Evolutionary conservation across 2,329 filamentous ascomycete genomes (phyloP).

Genomic region (Pseudogymnoascus sp.): DNA sequence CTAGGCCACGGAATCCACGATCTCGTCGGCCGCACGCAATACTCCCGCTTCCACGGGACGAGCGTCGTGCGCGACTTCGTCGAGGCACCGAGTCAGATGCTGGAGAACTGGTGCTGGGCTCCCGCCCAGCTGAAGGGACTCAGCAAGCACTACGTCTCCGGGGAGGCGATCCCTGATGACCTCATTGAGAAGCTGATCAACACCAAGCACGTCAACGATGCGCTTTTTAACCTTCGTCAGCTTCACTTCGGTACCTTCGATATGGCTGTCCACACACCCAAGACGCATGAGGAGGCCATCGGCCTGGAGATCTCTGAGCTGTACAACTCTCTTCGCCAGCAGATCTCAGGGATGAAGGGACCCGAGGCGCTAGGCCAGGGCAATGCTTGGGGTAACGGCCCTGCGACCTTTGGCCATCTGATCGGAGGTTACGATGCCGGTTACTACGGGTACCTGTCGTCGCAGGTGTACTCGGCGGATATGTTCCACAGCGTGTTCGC

Average conservation of each 20-base stretch:
- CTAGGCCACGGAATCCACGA: constrained; percentile 65
- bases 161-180: constrained; percentile 63
- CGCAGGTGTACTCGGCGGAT: constrained; percentile 73
- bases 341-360: constrained; percentile 67
- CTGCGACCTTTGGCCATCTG: constrained; percentile 74
- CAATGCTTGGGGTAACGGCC: constrained; percentile 64
- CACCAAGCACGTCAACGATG: constrained; percentile 74
- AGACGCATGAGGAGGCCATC: constrained; percentile 60
- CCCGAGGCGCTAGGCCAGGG: constrained; percentile 57
- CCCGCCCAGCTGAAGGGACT: constrained; percentile 56
- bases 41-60: constrained; percentile 60
- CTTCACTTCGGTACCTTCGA: constrained; percentile 77
- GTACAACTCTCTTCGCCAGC: constrained; percentile 64
- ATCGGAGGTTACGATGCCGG: constrained; percentile 80
- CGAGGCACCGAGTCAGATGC: constrained; percentile 64
- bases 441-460: constrained; percentile 69
- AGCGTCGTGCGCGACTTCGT: constrained; percentile 60
- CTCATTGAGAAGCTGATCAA: constrained; percentile 65
- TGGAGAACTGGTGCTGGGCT: constrained; percentile 71
- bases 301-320: constrained; percentile 53
- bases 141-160: constrained; percentile 64
- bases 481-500: constrained; percentile 81
- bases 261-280: constrained; percentile 69
- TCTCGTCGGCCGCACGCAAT: constrained; percentile 52
- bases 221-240: constrained; percentile 69